Evolutionary conservation across 768 basidiomycete genomes (phyloP).

Genomic region (Gymnopilus junonius): DNA sequence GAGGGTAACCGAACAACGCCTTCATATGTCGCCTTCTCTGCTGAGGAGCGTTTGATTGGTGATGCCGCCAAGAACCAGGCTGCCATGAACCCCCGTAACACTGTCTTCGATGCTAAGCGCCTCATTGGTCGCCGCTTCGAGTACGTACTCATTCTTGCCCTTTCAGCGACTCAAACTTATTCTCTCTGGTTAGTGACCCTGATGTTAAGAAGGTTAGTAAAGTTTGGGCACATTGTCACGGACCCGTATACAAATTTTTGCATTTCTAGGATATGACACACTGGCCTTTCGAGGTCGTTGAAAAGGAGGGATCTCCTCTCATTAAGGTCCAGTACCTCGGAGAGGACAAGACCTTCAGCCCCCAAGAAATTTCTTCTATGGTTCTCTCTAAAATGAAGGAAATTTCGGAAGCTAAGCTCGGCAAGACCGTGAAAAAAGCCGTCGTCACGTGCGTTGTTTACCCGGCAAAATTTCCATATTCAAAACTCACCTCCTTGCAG

Average conservation of each 20-base stretch:
- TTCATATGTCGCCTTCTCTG: constrained; percentile 98
- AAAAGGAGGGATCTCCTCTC: constrained; percentile 95
- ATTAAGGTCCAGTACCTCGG: constrained; percentile 96
- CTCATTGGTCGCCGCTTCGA: constrained; percentile 97
- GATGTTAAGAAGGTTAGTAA: constrained; percentile 84
- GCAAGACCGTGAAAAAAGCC: constrained; percentile 98
- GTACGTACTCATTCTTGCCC: constrained; percentile 47
- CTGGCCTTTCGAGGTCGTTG: constrained; percentile 98
- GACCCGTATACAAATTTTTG: neutral
- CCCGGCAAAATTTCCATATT: neutral
- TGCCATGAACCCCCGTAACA: constrained; percentile 99
- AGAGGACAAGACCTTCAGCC: constrained; percentile 96
- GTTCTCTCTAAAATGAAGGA: constrained; percentile 99
- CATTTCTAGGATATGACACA: constrained; percentile 81
- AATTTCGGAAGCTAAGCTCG: constrained; percentile 98
- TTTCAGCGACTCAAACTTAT: neutral
- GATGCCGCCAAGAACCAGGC: constrained; percentile 99
- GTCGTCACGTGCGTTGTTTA: constrained; percentile 84
- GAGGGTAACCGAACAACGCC: constrained; percentile 99
- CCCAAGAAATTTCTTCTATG: constrained; percentile 99
- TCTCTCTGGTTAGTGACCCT: constrained; percentile 63
- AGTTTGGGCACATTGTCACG: constrained; percentile 16
- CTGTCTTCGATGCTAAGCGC: constrained; percentile 98
- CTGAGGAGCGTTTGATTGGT: constrained; percentile 96
- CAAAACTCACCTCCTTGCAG: constrained; percentile 35